Conservation (phyloP, 257 asterid species). For the Craterostigma plantagineum region DNA sequence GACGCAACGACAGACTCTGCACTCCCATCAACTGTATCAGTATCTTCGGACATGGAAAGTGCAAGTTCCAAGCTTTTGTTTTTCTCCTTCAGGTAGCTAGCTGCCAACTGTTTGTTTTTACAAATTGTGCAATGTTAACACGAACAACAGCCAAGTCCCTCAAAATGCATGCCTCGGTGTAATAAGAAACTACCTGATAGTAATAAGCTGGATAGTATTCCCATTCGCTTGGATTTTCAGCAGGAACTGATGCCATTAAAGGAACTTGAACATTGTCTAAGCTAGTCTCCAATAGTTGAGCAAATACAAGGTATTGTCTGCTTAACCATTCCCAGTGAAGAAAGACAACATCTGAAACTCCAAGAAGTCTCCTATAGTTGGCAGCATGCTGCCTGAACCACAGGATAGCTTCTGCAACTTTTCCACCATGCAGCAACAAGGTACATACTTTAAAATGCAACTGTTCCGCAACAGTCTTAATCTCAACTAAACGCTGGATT, state of each 20-base stretch:
- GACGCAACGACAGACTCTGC: slow-evolving; percentile 74
- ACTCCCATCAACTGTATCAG: slow-evolving; percentile 34
- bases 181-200: slow-evolving; percentile 40
- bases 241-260: slow-evolving; percentile 25
- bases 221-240: slow-evolving; percentile 72
- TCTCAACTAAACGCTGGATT: slow-evolving; percentile 72
- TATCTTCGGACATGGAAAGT: slow-evolving; percentile 53
- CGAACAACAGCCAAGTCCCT: not conserved
- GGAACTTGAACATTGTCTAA: slow-evolving; percentile 30
- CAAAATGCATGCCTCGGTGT: not conserved
- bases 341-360: slow-evolving; percentile 56
- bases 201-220: slow-evolving; percentile 79
- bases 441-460: slow-evolving; percentile 82
- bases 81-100: slow-evolving; percentile 73
- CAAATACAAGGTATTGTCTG: slow-evolving; percentile 76
- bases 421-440: slow-evolving; percentile 82
- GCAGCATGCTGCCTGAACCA: slow-evolving; percentile 73
- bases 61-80: slow-evolving; percentile 52
- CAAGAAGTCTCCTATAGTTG: slow-evolving; percentile 54
- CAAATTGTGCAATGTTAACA: slow-evolving; percentile 4
- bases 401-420: slow-evolving; percentile 59
- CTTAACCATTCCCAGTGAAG: slow-evolving; percentile 99
- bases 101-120: slow-evolving; percentile 52
- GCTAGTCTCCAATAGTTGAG: slow-evolving; percentile 84
- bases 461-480: slow-evolving; percentile 73